phyloP scores from a whole-genome alignment of 2,329 filamentous ascomycete genomes.

The Pestalotiopsis sp. region DNA sequence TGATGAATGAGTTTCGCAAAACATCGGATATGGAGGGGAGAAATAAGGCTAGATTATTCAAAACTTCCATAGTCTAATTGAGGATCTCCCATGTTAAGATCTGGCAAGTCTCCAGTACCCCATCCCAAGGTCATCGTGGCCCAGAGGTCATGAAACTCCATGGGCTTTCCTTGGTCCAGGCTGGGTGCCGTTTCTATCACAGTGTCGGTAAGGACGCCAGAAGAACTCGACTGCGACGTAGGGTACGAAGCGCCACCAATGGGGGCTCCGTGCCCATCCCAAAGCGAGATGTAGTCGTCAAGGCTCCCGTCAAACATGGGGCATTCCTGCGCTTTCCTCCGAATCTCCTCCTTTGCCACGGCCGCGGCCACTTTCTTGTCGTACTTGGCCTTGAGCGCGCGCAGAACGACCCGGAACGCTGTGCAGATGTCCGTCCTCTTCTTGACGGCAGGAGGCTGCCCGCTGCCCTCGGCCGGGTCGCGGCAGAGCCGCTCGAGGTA shows the following conservation, averaged over 20 bases:
- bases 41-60: neutral
- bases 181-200: neutral
- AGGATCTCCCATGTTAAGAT: neutral
- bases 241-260: neutral
- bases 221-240: neutral
- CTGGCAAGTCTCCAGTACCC: conserved; percentile 15
- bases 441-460: conserved; percentile 13
- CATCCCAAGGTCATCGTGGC: conserved; percentile 26
- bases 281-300: conserved; percentile 17
- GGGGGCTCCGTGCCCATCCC: conserved; percentile 7
- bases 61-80: neutral
- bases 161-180: neutral
- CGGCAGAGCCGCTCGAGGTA: conserved; percentile 38
- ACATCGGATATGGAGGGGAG: neutral
- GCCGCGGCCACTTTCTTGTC: conserved; percentile 37
- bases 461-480: conserved; percentile 12
- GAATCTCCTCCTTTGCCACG: conserved; percentile 21
- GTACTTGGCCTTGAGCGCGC: conserved; percentile 47
- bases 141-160: conserved; percentile 23
- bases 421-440: conserved; percentile 40
- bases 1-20: neutral
- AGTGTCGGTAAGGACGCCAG: neutral
- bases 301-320: conserved; percentile 54
- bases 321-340: conserved; percentile 31
- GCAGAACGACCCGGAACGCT: conserved; percentile 46